phyloP scores from a whole-genome alignment of 805 yeast genomes.

The Candida manassasensis region DNA sequence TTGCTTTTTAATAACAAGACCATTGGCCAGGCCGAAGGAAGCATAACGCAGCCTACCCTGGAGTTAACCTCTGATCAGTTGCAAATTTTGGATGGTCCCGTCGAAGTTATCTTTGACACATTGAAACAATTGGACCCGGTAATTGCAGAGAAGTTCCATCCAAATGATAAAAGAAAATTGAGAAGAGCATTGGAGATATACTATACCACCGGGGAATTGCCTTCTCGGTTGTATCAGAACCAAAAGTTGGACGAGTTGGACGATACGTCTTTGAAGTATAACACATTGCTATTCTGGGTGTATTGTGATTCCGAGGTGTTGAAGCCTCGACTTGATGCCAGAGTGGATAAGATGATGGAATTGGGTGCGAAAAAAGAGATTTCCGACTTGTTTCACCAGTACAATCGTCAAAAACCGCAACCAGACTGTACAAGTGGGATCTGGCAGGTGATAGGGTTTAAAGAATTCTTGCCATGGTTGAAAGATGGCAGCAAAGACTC shows the following conservation, averaged over 20 bases:
- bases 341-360: slow-evolving; percentile 82
- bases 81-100: slow-evolving; percentile 51
- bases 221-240: slow-evolving; percentile 64
- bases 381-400: slow-evolving; percentile 48
- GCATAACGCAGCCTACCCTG: slow-evolving; percentile 13
- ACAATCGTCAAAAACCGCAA: slow-evolving; percentile 22
- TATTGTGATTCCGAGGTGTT: slow-evolving; percentile 59
- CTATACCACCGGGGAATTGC: slow-evolving; percentile 57
- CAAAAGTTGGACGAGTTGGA: slow-evolving; percentile 46
- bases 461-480: slow-evolving; percentile 78
- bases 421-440: slow-evolving; percentile 69
- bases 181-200: slow-evolving; percentile 78
- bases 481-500: slow-evolving; percentile 15
- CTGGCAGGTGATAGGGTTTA: slow-evolving; percentile 94
- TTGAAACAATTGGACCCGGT: slow-evolving; percentile 60
- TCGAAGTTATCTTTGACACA: slow-evolving; percentile 43
- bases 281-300: slow-evolving; percentile 76
- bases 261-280: slow-evolving; percentile 50
- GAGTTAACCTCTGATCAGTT: slow-evolving; percentile 28
- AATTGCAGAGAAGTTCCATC: slow-evolving; percentile 81
- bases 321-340: slow-evolving; percentile 57
- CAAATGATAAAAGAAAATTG: slow-evolving; percentile 78
- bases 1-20: slow-evolving; percentile 68
- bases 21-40: slow-evolving; percentile 32
- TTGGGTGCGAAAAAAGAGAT: slow-evolving; percentile 71